These are phyloP conservation scores for Geranomyces michiganensis DNA, from an alignment of 192 early-diverging fungal genomes.

Conservation along the genomic window DNA sequence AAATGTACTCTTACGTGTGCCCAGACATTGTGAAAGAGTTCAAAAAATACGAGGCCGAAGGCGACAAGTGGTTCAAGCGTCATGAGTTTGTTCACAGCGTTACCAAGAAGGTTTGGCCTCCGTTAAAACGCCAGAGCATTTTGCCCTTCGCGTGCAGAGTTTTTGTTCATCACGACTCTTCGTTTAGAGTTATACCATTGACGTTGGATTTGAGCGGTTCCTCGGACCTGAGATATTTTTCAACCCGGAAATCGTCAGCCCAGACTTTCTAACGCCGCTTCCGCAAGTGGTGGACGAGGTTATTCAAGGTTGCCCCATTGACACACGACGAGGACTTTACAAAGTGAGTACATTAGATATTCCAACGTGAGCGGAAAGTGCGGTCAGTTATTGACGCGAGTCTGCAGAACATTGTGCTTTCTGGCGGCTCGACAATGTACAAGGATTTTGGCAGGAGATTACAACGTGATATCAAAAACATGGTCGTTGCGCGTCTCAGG, in stretches of 20 bases:
- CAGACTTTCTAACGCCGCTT: constrained; percentile 94
- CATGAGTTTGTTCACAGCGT: constrained; percentile 83
- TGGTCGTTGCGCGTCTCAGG: constrained; percentile 67
- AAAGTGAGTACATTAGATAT: constrained; percentile 56
- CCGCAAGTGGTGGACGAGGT: constrained; percentile 96
- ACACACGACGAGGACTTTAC: constrained; percentile 94
- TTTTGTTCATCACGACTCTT: neutral
- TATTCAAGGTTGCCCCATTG: constrained; percentile 96
- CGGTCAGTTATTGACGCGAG: neutral
- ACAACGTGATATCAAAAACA: constrained; percentile 91
- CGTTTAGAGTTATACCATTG: constrained; percentile 82
- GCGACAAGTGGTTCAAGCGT: constrained; percentile 85
- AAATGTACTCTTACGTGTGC: constrained; percentile 95
- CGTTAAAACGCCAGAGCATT: neutral
- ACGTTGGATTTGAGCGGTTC: constrained; percentile 98
- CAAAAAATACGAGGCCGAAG: constrained; percentile 87
- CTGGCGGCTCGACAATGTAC: constrained; percentile 99
- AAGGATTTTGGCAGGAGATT: constrained; percentile 95
- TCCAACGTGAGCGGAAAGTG: neutral
- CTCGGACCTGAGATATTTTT: constrained; percentile 99
- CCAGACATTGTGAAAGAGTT: constrained; percentile 98
- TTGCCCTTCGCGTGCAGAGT: neutral
- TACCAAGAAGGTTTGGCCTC: constrained; percentile 78
- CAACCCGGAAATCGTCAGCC: constrained; percentile 96
- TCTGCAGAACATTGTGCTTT: constrained; percentile 92